Base-by-base conservation (phyloP, 441 rosid genomes). In the Syzygium malaccense region DNA sequence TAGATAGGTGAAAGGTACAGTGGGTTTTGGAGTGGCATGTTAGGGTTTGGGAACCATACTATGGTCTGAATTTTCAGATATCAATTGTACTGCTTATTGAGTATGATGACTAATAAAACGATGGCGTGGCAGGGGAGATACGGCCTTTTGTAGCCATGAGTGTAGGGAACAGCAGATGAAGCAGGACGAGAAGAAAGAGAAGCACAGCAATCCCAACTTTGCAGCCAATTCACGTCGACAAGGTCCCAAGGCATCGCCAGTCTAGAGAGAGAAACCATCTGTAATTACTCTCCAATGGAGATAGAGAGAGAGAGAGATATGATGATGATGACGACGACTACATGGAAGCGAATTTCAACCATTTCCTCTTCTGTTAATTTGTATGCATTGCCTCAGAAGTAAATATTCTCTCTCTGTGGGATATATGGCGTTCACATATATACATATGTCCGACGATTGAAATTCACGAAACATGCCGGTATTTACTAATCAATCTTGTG, bases 121-220 rank as follows among this genome's bases (percentile, higher is more conserved):
- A 55, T 20, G 64, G 5, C 37, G 51, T 45, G 55, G 58, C 92
- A 93, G 96, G 93, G 97, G 97, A 56, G 96, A 95, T 66, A 89
- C 94, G 26, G 97, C 96, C 6, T 95, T 95, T 91, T 95, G 97
- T 87, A 95, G 96, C 84, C 87, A 83, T 89, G 96, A 94, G 89
- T 95, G 96, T 92, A 92, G 97, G 91, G 96, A 94, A 45, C 79
- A 91, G 88, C 93, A 92, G 90, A 93, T 95, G 89, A 92, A 93
- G 91, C 92, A 92, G 71, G 96, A 94, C 86, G 95, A 93, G 90
- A 91, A 86, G 86, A 91, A 90, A 80, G 93, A 92, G 88, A 93
- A 89, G 89, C 45, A 78, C 62, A 71, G 14, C 33, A 85, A 41
- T 13, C 53, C 89, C 54, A 32, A 92, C n/a, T 57, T 51, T 48